Evolutionary conservation across 805 yeast genomes (phyloP).

Genomic region (Teunomyces cretensis): DNA sequence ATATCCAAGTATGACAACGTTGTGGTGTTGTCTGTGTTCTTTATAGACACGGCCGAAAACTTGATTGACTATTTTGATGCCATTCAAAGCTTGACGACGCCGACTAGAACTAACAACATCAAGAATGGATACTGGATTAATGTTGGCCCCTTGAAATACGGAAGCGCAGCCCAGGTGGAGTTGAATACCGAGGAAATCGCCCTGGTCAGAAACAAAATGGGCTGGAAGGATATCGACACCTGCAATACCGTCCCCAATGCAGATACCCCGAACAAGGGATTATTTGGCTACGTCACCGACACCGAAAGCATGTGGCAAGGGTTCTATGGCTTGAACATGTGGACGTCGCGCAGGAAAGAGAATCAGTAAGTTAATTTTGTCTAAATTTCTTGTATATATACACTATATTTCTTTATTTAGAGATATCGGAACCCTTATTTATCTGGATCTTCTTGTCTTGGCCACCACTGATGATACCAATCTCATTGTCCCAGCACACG

Average conservation of each 20-base stretch:
- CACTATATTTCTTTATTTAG: conserved; percentile 12
- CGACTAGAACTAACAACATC: conserved; percentile 25
- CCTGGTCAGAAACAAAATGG: conserved; percentile 51
- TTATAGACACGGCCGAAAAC: conserved; percentile 91
- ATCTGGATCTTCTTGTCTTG: conserved; percentile 91
- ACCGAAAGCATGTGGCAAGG: conserved; percentile 72
- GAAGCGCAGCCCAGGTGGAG: conserved; percentile 78
- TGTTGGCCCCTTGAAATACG: conserved; percentile 90
- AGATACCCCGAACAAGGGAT: conserved; percentile 14
- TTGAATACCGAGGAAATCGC: conserved; percentile 68
- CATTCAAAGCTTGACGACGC: conserved; percentile 45
- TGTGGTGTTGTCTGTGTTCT: conserved; percentile 67
- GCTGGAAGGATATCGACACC: conserved; percentile 52
- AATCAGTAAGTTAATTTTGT: conserved; percentile 13
- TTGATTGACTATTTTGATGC: conserved; percentile 71
- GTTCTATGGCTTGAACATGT: conserved; percentile 63
- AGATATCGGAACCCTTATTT: conserved; percentile 45
- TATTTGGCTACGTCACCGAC: conserved; percentile 69
- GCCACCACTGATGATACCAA: conserved; percentile 91
- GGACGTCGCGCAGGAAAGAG: conserved; percentile 44
- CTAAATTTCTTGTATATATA: background rate
- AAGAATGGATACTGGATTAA: conserved; percentile 78
- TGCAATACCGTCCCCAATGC: conserved; percentile 14
- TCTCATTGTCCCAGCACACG: conserved; percentile 76
- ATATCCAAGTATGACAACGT: conserved; percentile 40